Base-by-base conservation (phyloP, 768 basidiomycete species). In the Calvatia gigantea region DNA sequence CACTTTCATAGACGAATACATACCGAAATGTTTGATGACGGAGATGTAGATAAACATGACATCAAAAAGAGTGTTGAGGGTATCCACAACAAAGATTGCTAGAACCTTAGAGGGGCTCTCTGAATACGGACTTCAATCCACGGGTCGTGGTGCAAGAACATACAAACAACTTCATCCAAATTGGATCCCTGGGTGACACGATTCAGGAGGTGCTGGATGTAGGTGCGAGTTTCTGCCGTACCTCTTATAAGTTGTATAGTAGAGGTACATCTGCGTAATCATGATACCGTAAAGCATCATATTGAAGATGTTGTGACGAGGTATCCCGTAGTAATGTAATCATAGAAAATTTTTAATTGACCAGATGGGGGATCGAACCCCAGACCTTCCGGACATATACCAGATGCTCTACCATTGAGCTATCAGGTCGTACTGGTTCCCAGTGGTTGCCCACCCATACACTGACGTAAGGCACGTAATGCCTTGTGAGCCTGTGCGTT, bases 201-300 rank as follows among this genome's bases (percentile, higher is more conserved):
- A 1, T 41, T n/a, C n/a, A 19, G n/a, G 39, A 41, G 12, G 35
- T 14, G 35, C 35, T 14, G 17, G 2, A 37, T 14, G 7, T 41
- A 17, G 9, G n/a, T 19, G 6, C n/a, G 39, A 7, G 15, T 17
- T 17, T 15, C 7, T 14, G 9, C 48, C 52, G 33, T 33, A 58
- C 61, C 46, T 57, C 41, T 60, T 54, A 47, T 63, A 58, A 15
- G 47, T 55, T n/a, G 58, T 59, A 46, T 54, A 57, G 33, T 63
- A 63, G 6, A 60, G 17, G 33, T 61, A 54, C 25, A 56, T 23
- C 35, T 63, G 62, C 32, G 45, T 57, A 17, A 50, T 46, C 52
- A 60, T 54, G 35, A 62, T 57, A 19, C 62, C 62, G 21, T 60
- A 44, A 12, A 63, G 52, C 14, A 61, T n/a, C 19, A 57, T 33